Evolutionary conservation across 805 yeast genomes (phyloP).

Genomic region (Saturnispora galanensis): DNA sequence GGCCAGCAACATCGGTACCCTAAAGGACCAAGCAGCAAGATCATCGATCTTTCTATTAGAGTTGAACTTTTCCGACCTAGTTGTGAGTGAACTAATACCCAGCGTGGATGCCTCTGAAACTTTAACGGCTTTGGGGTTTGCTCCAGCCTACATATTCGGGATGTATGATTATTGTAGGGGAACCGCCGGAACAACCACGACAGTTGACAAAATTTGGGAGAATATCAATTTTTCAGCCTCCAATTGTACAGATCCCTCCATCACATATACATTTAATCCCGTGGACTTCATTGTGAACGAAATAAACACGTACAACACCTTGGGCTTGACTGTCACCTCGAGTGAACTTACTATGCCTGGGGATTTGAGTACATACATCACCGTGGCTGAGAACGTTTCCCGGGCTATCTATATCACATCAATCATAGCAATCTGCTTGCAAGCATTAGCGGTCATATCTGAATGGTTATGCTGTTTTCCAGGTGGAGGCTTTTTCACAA

Average conservation of each 20-base stretch:
- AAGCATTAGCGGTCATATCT: conserved; percentile 33
- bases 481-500: conserved; percentile 6
- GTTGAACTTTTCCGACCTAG: conserved; percentile 30
- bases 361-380: conserved; percentile 36
- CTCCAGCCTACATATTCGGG: conserved; percentile 44
- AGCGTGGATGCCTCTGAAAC: neutral
- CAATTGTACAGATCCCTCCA: conserved; percentile 42
- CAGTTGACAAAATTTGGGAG: conserved; percentile 9
- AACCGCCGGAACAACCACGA: conserved; percentile 10
- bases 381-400: conserved; percentile 36
- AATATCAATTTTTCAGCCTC: conserved; percentile 26
- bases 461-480: conserved; percentile 29
- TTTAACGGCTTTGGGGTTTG: conserved; percentile 27
- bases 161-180: conserved; percentile 60
- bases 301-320: conserved; percentile 7
- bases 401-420: conserved; percentile 51
- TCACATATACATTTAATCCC: conserved; percentile 51
- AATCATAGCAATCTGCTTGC: conserved; percentile 36
- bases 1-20: conserved; percentile 45
- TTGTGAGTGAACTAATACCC: conserved; percentile 11
- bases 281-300: conserved; percentile 20
- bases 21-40: conserved; percentile 32
- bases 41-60: conserved; percentile 39
- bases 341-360: conserved; percentile 43
- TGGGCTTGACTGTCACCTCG: conserved; percentile 7